Percentiles rank a stretch among this genome's conserved stretches.
Conservation (phyloP, 2,329 filamentous ascomycete genomes). For the Ciborinia camelliae region DNA sequence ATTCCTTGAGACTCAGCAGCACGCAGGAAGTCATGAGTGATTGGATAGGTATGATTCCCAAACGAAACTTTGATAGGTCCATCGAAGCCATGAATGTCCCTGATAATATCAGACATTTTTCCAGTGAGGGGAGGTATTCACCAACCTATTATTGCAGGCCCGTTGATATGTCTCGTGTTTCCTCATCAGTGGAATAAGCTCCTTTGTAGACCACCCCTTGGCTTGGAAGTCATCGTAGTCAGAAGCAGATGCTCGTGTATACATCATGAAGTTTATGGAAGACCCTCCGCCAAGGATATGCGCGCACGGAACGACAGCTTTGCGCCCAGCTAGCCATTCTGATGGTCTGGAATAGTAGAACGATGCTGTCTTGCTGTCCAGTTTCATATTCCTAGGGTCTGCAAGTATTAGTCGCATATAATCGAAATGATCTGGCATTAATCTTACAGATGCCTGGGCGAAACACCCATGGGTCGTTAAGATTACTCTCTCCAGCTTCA, state of each 20-base stretch:
- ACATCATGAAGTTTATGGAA: conserved; percentile 58
- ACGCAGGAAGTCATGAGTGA: conserved; percentile 77
- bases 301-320: conserved; percentile 44
- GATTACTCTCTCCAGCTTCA: conserved; percentile 53
- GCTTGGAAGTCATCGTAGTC: conserved; percentile 55
- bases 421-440: conserved; percentile 42
- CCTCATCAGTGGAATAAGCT: conserved; percentile 52
- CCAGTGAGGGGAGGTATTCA: not conserved
- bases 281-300: conserved; percentile 61
- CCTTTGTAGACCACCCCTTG: conserved; percentile 50
- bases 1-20: conserved; percentile 72
- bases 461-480: conserved; percentile 49
- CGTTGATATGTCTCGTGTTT: conserved; percentile 56
- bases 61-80: conserved; percentile 69
- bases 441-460: conserved; percentile 50
- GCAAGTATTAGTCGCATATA: conserved; percentile 31
- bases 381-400: conserved; percentile 37
- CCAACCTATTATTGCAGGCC: conserved; percentile 54
- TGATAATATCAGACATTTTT: conserved; percentile 29
- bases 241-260: conserved; percentile 44
- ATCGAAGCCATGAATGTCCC: conserved; percentile 70
- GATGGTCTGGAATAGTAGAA: conserved; percentile 65
- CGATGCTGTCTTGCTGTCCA: conserved; percentile 53
- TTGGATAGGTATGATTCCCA: conserved; percentile 62
- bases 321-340: conserved; percentile 59